A percentile compares a stretch with the other conserved stretches of the same genome.
These are phyloP conservation scores for Suillus fuscotomentosus DNA, from an alignment of 768 basidiomycete species.

Conservation along the genomic window DNA sequence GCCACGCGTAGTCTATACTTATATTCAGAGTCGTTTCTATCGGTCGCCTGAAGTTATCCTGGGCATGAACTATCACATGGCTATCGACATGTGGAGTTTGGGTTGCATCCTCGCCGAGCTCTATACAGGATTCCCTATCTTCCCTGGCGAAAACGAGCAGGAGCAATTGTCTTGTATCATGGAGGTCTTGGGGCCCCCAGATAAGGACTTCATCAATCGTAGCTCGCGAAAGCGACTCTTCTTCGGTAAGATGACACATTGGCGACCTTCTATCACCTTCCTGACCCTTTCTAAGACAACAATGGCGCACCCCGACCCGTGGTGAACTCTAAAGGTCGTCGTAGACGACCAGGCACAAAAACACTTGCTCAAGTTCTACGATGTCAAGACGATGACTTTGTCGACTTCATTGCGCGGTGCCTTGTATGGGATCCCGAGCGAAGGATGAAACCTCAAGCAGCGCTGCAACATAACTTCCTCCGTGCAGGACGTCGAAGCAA, in stretches of 20 bases:
- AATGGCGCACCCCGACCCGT: conserved; percentile 92
- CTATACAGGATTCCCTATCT: conserved; percentile 97
- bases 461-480: conserved; percentile 89
- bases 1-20: conserved; percentile 81
- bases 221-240: conserved; percentile 93
- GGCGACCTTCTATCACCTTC: not conserved
- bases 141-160: conserved; percentile 98
- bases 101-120: conserved; percentile 98
- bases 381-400: conserved; percentile 91
- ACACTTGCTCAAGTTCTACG: conserved; percentile 86
- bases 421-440: conserved; percentile 98
- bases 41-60: conserved; percentile 99
- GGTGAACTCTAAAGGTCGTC: conserved; percentile 93
- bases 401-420: conserved; percentile 97
- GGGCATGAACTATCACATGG: conserved; percentile 99
- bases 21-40: conserved; percentile 99
- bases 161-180: conserved; percentile 98
- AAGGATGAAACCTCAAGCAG: conserved; percentile 90
- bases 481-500: conserved; percentile 61
- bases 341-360: conserved; percentile 89
- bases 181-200: conserved; percentile 96
- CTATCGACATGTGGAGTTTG: conserved; percentile 99
- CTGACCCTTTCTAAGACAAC: conserved; percentile 57
- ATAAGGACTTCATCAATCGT: conserved; percentile 91
- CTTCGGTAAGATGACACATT: conserved; percentile 68